These are phyloP conservation scores for Sordariomycetes sp. DNA, from an alignment of 2,329 filamentous ascomycete species.

Conservation along the genomic window DNA sequence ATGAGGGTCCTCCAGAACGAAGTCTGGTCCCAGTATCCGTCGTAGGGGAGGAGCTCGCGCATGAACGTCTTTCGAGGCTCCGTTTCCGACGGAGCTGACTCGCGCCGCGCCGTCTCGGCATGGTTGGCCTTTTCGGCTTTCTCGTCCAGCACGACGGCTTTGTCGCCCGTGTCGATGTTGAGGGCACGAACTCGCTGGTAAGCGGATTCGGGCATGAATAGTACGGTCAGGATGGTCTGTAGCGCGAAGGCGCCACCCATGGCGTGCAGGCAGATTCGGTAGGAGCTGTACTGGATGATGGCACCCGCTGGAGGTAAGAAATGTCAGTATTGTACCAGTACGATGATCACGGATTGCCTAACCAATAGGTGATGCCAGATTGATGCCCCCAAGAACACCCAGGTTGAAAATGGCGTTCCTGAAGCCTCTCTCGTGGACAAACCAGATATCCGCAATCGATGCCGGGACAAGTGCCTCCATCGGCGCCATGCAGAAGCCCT, in stretches of 20 bases:
- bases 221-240: slow-evolving; percentile 22
- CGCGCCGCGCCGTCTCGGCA: neutral
- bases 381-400: slow-evolving; percentile 28
- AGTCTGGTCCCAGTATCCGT: slow-evolving; percentile 23
- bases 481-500: slow-evolving; percentile 24
- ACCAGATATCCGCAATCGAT: slow-evolving; percentile 29
- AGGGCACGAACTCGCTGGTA: slow-evolving; percentile 16
- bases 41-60: slow-evolving; percentile 20
- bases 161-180: slow-evolving; percentile 8
- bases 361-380: slow-evolving; percentile 26
- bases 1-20: slow-evolving; percentile 23
- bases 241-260: slow-evolving; percentile 29
- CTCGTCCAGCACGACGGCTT: slow-evolving; percentile 4
- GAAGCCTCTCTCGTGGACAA: slow-evolving; percentile 29
- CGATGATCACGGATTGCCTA: slow-evolving; percentile 4
- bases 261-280: slow-evolving; percentile 19
- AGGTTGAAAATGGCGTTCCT: slow-evolving; percentile 28
- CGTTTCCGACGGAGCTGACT: slow-evolving; percentile 7
- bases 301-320: slow-evolving; percentile 17
- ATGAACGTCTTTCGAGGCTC: slow-evolving; percentile 14
- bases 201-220: slow-evolving; percentile 30
- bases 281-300: slow-evolving; percentile 24
- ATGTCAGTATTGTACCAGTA: neutral
- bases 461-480: slow-evolving; percentile 26
- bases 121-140: slow-evolving; percentile 11